phyloP scores from a whole-genome alignment of 2,329 filamentous ascomycete species.

The Colletotrichum limetticola region DNA sequence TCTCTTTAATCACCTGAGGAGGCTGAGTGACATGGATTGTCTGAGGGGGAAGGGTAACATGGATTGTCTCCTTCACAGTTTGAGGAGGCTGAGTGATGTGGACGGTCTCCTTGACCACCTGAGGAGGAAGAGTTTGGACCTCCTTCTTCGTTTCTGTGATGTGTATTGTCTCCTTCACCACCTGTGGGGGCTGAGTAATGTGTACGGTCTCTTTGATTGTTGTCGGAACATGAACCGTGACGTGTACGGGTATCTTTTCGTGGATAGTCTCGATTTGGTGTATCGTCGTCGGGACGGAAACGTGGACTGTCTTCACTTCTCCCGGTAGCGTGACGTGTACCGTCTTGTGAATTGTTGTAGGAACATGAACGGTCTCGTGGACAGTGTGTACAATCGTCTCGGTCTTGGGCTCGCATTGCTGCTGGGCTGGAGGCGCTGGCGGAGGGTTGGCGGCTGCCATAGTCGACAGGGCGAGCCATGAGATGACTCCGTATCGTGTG shows the following conservation, averaged over 20 bases:
- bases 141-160: constrained; percentile 12
- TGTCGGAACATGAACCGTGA: not conserved
- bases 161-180: constrained; percentile 28
- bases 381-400: constrained; percentile 30
- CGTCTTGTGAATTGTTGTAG: not conserved
- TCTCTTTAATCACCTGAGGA: not conserved
- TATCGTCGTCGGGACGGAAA: constrained; percentile 16
- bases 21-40: constrained; percentile 6
- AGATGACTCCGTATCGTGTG: constrained; percentile 18
- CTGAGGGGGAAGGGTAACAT: not conserved
- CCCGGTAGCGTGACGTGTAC: constrained; percentile 19
- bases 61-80: not conserved
- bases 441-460: constrained; percentile 31
- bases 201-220: constrained; percentile 20
- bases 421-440: constrained; percentile 1
- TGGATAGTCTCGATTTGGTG: constrained; percentile 21
- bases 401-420: constrained; percentile 23
- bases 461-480: constrained; percentile 25
- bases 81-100: constrained; percentile 1
- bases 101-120: constrained; percentile 5
- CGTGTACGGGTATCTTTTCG: constrained; percentile 19
- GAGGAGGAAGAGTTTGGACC: constrained; percentile 3
- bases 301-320: constrained; percentile 11
- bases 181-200: constrained; percentile 13
- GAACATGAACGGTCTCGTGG: constrained; percentile 1